Conservation (phyloP, 371 early-diverging fungal genomes). For the Globomyces sp. region DNA sequence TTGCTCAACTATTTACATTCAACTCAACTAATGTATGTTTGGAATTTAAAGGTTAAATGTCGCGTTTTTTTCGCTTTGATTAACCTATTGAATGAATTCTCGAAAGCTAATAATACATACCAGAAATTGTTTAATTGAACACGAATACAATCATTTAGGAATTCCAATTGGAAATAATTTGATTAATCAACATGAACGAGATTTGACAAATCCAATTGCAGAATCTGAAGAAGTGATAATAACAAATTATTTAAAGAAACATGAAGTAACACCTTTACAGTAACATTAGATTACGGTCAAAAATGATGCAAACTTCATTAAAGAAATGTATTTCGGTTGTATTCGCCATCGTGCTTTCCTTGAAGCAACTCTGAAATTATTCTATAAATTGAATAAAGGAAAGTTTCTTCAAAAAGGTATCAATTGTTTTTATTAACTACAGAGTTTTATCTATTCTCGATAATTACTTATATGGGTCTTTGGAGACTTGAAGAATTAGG, state of each 20-base stretch:
- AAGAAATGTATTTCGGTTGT: constrained; percentile 39
- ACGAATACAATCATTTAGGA: background rate
- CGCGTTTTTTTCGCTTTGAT: too few species aligned
- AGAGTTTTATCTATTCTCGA: constrained; percentile 20
- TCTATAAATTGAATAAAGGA: constrained; percentile 32
- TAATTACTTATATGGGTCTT: constrained; percentile 37
- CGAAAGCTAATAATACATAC: constrained; percentile 14
- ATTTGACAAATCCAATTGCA: constrained; percentile 25
- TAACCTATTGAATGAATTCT: background rate
- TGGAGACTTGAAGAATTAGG: constrained; percentile 38
- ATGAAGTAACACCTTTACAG: constrained; percentile 18
- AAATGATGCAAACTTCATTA: constrained; percentile 32
- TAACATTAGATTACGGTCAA: constrained; percentile 17
- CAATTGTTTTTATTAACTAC: constrained; percentile 29
- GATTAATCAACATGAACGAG: background rate
- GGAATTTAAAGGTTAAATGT: too few species aligned
- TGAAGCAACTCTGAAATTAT: constrained; percentile 31
- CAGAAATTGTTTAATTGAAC: background rate
- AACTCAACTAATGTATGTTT: too few species aligned
- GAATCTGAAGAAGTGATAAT: constrained; percentile 35
- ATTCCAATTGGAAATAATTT: background rate
- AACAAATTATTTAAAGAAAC: constrained; percentile 26
- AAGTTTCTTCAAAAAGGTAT: constrained; percentile 34
- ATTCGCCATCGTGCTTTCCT: constrained; percentile 23
- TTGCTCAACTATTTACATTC: too few species aligned